Evolutionary conservation across 768 basidiomycete genomes (phyloP).

Genomic region (Xerocomellus dryophilus): DNA sequence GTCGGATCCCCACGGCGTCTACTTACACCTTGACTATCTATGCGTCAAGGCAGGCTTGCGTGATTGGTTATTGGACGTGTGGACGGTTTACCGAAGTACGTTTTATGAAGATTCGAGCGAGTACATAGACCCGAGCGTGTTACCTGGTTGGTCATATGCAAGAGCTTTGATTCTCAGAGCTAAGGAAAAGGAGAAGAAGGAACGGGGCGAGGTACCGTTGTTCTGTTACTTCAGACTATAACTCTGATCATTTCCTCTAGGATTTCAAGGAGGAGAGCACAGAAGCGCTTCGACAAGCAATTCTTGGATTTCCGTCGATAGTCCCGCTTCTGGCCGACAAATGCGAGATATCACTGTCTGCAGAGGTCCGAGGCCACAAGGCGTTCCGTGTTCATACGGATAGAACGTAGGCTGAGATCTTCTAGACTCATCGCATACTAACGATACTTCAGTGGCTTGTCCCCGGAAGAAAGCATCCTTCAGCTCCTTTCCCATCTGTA

Average conservation of each 20-base stretch:
- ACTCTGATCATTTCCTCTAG: conserved; percentile 30
- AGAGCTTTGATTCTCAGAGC: conserved; percentile 65
- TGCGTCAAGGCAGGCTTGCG: conserved; percentile 77
- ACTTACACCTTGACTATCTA: conserved; percentile 81
- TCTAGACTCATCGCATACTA: conserved; percentile 2
- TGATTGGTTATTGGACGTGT: conserved; percentile 77
- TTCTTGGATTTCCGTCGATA: conserved; percentile 75
- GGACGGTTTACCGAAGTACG: conserved; percentile 22
- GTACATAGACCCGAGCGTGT: conserved; percentile 49
- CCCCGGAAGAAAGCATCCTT: conserved; percentile 45
- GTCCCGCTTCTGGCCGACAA: conserved; percentile 85
- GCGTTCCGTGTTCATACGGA: conserved; percentile 72
- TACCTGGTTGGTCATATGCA: conserved; percentile 80
- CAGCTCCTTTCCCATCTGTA: conserved; percentile 90
- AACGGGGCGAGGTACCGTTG: conserved; percentile 37
- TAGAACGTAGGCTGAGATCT: conserved; percentile 45
- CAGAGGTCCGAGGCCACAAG: conserved; percentile 52
- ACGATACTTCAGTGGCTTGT: conserved; percentile 30
- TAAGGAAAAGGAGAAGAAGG: conserved; percentile 43
- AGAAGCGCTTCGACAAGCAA: conserved; percentile 67
- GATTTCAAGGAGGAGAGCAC: conserved; percentile 55
- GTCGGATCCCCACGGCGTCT: conserved; percentile 84
- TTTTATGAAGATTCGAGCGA: conserved; percentile 16
- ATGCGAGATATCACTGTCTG: conserved; percentile 64
- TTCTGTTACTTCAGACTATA: not conserved